Evolutionary conservation across 768 basidiomycete species (phyloP).

Genomic region (Phlegmacium glaucopus): DNA sequence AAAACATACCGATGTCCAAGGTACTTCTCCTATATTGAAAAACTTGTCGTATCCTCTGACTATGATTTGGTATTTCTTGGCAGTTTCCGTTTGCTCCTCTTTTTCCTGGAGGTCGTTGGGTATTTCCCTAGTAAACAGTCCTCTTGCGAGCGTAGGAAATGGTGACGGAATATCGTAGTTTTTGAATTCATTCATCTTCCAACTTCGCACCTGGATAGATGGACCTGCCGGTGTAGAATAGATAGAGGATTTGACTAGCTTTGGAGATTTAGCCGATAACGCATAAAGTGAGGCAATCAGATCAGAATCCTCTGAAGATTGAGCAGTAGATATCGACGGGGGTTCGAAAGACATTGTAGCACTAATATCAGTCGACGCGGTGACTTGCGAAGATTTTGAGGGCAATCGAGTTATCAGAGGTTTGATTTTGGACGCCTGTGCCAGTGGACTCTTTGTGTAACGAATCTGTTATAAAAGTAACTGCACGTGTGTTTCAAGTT

Average conservation of each 20-base stretch:
- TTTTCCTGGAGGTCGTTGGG: conserved; percentile 9
- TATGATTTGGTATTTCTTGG: conserved; percentile 57
- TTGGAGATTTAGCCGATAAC: conserved; percentile 53
- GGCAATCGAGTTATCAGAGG: not conserved
- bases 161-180: conserved; percentile 88
- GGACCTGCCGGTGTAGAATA: conserved; percentile 60
- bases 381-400: too few relatives aligned
- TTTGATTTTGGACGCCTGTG: conserved; percentile 4
- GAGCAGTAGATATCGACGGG: not conserved
- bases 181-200: conserved; percentile 98
- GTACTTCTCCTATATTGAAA: conserved; percentile 96
- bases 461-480: too few relatives aligned
- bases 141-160: conserved; percentile 93
- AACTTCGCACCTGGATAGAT: conserved; percentile 62
- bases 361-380: too few relatives aligned
- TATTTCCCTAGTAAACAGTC: conserved; percentile 71
- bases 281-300: conserved; percentile 53
- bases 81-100: conserved; percentile 11
- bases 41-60: conserved; percentile 97
- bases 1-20: conserved; percentile 90
- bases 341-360: too few relatives aligned
- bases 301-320: conserved; percentile 43
- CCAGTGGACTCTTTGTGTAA: conserved; percentile 1
- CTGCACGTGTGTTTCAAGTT: too few relatives aligned
- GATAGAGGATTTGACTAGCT: conserved; percentile 58